Base-by-base conservation (phyloP, 1,284 basidiomycete species). In the Sporisorium reilianum region DNA sequence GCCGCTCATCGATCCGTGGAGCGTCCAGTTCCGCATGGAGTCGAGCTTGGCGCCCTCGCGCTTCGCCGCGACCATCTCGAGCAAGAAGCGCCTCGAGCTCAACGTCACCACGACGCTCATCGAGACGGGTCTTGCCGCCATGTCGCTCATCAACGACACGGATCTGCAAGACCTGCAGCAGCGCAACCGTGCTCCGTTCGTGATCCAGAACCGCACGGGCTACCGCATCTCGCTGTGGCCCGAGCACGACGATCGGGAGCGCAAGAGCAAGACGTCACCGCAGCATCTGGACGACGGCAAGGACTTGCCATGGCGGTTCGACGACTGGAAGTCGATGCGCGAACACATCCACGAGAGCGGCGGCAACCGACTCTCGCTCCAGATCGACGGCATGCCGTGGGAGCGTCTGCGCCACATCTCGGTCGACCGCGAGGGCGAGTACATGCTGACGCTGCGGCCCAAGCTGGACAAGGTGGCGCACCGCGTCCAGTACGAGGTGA, bases 1-100 rank as follows among this genome's bases (percentile, higher is more conserved):
- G 86, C 97, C 97, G n/a, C 86, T 99, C 55, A 93, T 98, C 79
- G 97, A 99, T 84, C 97, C 97, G 1, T 99, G 97, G 96, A 92
- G 90, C 25, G 92, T 97, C 78, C 90, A 91, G 30, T 85, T 93
- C 51, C 71, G 77, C 4, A 82, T 86, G 50, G 81, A 85, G 32
- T 82, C 85, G 7, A 60, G 87, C 85, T 20, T 69, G 11, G 51
- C 66, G 25, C 84, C 87, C 1, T 86, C 87, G 0, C 88, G 88
- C 42, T 86, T 92, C 60, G 88, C 87, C 44, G 84, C 93, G 46
- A 89, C 88, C 2, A 76, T 99, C 18, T 89, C 90, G 30, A 93
- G 96, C 10, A 89, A 90, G 66, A 92, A 95, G 74, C 89, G 94
- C 6, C 88, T 99, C 49, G 94, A 99, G 85, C 83, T 98, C 75